These are phyloP conservation scores for Moesziomyces aphidis DNA, from an alignment of 1,284 basidiomycete genomes.

Conservation along the genomic window DNA sequence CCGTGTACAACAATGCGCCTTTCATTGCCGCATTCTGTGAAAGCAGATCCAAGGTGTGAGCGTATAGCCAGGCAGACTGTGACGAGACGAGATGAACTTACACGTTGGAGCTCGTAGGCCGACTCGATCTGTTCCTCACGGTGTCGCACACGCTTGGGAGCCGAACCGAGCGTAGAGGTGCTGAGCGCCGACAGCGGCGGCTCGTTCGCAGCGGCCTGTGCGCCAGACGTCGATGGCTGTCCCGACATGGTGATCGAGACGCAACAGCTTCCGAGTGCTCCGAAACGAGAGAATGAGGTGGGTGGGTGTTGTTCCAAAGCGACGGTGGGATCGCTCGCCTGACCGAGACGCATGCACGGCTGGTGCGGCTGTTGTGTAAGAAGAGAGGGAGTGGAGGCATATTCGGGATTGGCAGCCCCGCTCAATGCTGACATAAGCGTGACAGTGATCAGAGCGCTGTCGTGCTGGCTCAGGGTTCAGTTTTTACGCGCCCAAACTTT, in stretches of 20 bases:
- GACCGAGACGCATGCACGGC: too few relatives aligned
- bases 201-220: conserved; percentile 14
- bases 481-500: conserved; percentile 16
- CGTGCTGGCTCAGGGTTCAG: conserved; percentile 22
- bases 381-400: conserved; percentile 32
- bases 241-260: conserved; percentile 8
- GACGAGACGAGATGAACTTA: conserved; percentile 15
- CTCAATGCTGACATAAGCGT: conserved; percentile 7
- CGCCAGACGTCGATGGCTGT: conserved; percentile 2
- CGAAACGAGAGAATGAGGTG: background rate
- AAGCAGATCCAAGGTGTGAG: background rate
- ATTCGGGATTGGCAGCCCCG: too few relatives aligned
- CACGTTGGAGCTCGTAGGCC: conserved; percentile 59
- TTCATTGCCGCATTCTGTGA: conserved; percentile 55
- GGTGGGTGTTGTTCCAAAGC: background rate
- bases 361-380: conserved; percentile 2
- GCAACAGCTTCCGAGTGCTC: too few relatives aligned
- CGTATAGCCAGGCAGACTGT: background rate
- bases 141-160: conserved; percentile 51
- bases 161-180: conserved; percentile 31
- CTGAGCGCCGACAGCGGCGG: conserved; percentile 29
- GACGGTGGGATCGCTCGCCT: too few relatives aligned
- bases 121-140: conserved; percentile 54
- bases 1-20: conserved; percentile 51
- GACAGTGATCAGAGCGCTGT: conserved; percentile 16